Percentiles rank a stretch among this genome's conserved stretches.
Conservation (phyloP, 805 yeast genomes). For the Cyberlindnera bimundalis region DNA sequence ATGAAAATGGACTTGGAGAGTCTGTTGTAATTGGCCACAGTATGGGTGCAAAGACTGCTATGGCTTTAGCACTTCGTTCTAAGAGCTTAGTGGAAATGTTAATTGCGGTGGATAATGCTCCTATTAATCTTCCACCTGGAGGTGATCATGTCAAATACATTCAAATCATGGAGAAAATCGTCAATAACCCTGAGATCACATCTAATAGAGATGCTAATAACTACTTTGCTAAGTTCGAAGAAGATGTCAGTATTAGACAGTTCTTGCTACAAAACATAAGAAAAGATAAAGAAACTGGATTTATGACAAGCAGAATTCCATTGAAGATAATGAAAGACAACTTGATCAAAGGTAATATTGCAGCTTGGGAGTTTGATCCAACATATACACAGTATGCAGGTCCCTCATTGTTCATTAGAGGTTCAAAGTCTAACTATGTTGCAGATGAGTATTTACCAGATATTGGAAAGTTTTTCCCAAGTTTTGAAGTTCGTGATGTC, state of each 20-base stretch:
- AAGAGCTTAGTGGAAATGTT: conserved; percentile 60
- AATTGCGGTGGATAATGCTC: conserved; percentile 87
- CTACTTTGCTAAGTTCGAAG: conserved; percentile 59
- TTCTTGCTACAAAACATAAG: conserved; percentile 71
- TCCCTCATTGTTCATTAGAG: conserved; percentile 78
- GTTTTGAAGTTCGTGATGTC: conserved; percentile 67
- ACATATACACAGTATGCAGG: conserved; percentile 54
- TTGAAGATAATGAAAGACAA: conserved; percentile 63
- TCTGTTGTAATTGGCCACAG: conserved; percentile 78
- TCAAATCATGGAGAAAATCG: conserved; percentile 55
- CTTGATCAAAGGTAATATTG: conserved; percentile 60
- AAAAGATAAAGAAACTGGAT: conserved; percentile 35
- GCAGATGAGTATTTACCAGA: conserved; percentile 77
- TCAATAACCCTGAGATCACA: conserved; percentile 41
- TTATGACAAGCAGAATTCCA: conserved; percentile 50
- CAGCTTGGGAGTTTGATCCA: conserved; percentile 74
- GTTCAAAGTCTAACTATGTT: conserved; percentile 69
- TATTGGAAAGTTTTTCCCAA: conserved; percentile 76
- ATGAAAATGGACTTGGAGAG: conserved; percentile 32
- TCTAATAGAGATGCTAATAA: conserved; percentile 66
- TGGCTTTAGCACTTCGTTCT: conserved; percentile 74
- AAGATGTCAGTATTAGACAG: conserved; percentile 58
- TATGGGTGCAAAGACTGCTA: conserved; percentile 93
- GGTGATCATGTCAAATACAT: conserved; percentile 67
- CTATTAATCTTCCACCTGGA: conserved; percentile 59